A percentile compares a stretch with the other conserved stretches of the same genome.
phyloP scores from a whole-genome alignment of 192 early-diverging fungal genomes.

The Coemansia sp. region DNA sequence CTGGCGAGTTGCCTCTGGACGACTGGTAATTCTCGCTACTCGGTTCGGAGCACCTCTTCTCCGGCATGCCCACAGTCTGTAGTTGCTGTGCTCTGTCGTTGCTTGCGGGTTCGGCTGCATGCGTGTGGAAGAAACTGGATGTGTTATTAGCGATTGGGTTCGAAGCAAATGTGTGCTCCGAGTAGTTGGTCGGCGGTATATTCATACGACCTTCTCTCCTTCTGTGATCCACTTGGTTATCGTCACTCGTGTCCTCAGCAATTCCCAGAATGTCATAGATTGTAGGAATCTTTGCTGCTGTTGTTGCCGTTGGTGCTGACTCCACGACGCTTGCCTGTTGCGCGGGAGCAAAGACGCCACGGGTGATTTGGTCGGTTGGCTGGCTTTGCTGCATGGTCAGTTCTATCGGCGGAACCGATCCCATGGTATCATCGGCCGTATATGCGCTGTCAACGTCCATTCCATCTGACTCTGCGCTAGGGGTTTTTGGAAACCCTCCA shows the following conservation, averaged over 20 bases:
- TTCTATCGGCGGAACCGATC: neutral
- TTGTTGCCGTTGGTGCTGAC: neutral
- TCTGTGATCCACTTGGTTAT: neutral
- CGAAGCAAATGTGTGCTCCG: neutral
- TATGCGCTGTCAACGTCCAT: slow-evolving; percentile 15
- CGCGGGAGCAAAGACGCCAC: too few species aligned
- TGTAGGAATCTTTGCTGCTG: slow-evolving; percentile 21
- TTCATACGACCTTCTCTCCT: neutral
- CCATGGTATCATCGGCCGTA: neutral
- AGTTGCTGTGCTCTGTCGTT: too few species aligned
- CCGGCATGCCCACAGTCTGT: too few species aligned
- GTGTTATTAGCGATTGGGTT: neutral
- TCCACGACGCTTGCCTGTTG: neutral
- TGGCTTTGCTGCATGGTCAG: neutral
- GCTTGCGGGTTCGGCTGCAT: neutral
- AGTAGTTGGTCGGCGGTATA: neutral
- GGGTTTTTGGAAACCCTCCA: neutral
- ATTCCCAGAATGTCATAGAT: slow-evolving; percentile 50
- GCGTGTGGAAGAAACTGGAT: too few species aligned
- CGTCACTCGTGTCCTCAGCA: slow-evolving; percentile 11
- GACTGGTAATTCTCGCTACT: neutral
- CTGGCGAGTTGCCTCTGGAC: slow-evolving; percentile 14
- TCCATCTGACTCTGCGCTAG: neutral
- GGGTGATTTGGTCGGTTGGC: neutral
- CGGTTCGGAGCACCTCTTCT: neutral